phyloP scores from a whole-genome alignment of 176 grass and related monocot species.

The Ensete glaucum region DNA sequence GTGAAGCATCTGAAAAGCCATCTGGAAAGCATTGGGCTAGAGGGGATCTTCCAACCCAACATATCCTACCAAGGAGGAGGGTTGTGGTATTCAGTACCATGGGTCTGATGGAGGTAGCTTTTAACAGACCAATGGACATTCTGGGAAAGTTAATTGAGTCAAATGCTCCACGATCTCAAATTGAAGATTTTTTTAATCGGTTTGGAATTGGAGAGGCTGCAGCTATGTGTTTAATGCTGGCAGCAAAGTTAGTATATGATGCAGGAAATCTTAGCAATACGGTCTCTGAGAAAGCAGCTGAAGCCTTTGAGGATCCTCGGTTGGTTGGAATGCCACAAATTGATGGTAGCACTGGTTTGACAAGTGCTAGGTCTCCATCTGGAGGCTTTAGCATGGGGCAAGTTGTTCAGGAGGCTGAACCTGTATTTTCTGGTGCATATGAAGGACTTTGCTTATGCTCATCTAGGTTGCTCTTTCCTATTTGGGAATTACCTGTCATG shows the following conservation, averaged over 20 bases:
- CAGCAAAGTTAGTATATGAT: conserved; percentile 62
- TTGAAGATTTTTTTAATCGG: conserved; percentile 90
- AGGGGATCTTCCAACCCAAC: conserved; percentile 90
- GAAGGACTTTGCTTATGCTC: conserved; percentile 95
- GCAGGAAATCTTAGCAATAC: conserved; percentile 66
- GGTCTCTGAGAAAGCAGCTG: conserved; percentile 80
- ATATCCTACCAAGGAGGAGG: conserved; percentile 85
- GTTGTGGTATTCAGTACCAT: conserved; percentile 83
- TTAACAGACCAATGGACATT: conserved; percentile 93
- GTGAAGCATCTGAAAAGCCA: conserved; percentile 42
- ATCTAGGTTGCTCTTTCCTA: conserved; percentile 79
- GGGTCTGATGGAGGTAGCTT: conserved; percentile 85
- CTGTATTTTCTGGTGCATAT: conserved; percentile 89
- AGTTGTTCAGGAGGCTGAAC: conserved; percentile 88
- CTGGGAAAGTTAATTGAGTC: conserved; percentile 82
- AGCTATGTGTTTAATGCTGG: conserved; percentile 95
- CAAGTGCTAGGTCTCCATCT: conserved; percentile 53
- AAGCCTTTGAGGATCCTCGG: conserved; percentile 86
- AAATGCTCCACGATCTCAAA: conserved; percentile 58
- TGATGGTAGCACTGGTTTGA: conserved; percentile 52
- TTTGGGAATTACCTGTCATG: conserved; percentile 90
- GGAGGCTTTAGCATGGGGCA: conserved; percentile 99
- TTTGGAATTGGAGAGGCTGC: conserved; percentile 85
- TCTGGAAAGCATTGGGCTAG: conserved; percentile 74
- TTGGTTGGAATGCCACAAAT: conserved; percentile 82